phyloP scores from a whole-genome alignment of 73 alveolate species.

The Durusdinium trenchii region DNA sequence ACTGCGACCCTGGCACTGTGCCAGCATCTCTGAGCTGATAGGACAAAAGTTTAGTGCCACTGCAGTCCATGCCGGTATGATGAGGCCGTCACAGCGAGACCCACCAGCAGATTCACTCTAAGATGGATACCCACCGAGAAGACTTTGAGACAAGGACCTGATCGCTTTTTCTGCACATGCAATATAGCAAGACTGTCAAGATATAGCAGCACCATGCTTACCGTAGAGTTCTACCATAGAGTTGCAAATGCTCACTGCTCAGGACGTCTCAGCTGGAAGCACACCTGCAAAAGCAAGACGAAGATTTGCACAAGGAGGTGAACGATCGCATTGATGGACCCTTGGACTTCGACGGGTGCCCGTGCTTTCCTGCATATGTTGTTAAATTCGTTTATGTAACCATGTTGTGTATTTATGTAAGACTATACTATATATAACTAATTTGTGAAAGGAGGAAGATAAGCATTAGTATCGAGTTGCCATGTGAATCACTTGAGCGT shows the following conservation, averaged over 20 bases:
- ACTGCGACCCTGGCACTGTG: no score
- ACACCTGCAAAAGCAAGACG: conserved; percentile 82
- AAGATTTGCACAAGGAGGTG: conserved; percentile 89
- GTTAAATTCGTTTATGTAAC: not conserved
- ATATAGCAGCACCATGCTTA: not conserved
- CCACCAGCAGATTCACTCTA: conserved; percentile 81
- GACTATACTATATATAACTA: no score
- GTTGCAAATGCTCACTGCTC: not conserved
- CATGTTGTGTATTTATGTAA: not conserved
- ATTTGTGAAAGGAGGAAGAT: no score
- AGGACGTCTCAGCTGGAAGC: conserved; percentile 83
- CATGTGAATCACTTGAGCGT: no score
- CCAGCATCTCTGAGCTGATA: no score
- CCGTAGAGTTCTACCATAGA: no score
- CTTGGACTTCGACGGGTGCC: not conserved
- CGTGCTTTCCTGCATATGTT: not conserved
- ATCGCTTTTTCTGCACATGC: not conserved
- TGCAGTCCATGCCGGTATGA: not conserved
- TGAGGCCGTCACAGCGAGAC: conserved; percentile 90
- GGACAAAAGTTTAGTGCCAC: not conserved
- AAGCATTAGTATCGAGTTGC: no score
- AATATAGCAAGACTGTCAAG: not conserved
- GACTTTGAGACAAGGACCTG: conserved; percentile 73
- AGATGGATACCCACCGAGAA: conserved; percentile 82
- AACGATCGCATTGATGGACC: conserved; percentile 88